These are phyloP conservation scores for Lasiodiplodia gonubiensis DNA, from an alignment of 2,329 filamentous ascomycete genomes.

Conservation along the genomic window DNA sequence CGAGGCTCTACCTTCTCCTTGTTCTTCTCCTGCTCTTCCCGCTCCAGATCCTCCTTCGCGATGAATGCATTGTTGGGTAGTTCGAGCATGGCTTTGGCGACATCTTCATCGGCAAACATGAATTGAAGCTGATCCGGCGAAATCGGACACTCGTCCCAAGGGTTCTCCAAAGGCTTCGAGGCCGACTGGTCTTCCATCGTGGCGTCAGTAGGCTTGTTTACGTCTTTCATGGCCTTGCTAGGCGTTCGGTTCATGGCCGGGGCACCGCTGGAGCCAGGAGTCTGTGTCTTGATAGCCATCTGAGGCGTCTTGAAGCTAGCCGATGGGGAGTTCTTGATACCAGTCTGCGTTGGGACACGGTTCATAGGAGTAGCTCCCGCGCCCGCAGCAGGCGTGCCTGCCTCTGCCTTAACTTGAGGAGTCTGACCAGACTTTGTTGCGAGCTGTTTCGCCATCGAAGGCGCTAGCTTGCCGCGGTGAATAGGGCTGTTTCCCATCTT, in stretches of 20 bases:
- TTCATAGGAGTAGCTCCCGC: conserved; percentile 45
- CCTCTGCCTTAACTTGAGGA: conserved; percentile 40
- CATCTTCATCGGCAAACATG: conserved; percentile 28
- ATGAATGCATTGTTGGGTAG: conserved; percentile 25
- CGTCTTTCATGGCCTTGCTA: conserved; percentile 24
- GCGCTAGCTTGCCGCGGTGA: conserved; percentile 34
- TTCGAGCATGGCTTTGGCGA: conserved; percentile 17
- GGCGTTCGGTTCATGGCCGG: conserved; percentile 24
- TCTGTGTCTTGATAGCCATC: conserved; percentile 41
- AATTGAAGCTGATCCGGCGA: conserved; percentile 11
- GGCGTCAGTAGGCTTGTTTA: not conserved
- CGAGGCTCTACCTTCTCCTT: conserved; percentile 25
- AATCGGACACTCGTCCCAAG: conserved; percentile 27
- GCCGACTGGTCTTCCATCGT: conserved; percentile 6
- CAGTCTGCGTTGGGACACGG: conserved; percentile 45
- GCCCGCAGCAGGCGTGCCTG: conserved; percentile 43
- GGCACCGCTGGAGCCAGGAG: conserved; percentile 38
- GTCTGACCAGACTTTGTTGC: conserved; percentile 44
- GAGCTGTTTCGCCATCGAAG: conserved; percentile 35
- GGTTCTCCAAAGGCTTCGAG: not conserved
- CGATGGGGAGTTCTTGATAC: conserved; percentile 46
- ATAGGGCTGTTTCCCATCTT: conserved; percentile 37
- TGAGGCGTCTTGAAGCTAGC: conserved; percentile 48
- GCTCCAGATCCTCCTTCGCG: conserved; percentile 27
- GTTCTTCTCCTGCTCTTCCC: conserved; percentile 34